Percentiles rank a stretch among this genome's conserved stretches.
Evolutionary conservation across 192 early-diverging fungal species (phyloP).

Genomic region (Oehlia diaphana): DNA sequence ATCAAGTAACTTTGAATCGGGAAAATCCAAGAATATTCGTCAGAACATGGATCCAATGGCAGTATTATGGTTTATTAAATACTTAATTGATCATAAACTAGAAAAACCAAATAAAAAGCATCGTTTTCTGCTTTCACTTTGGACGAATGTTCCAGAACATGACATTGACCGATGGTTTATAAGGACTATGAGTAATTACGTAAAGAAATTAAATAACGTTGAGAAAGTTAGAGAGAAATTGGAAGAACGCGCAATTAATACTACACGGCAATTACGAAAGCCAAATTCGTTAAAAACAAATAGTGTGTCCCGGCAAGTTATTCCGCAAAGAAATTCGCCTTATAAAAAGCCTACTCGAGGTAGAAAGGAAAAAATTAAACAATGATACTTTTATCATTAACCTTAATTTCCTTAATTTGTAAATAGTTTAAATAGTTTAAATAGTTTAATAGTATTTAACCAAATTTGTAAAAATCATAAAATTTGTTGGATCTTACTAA

Average conservation of each 20-base stretch:
- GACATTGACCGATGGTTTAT: constrained; percentile 28
- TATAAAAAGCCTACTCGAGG: too few species aligned
- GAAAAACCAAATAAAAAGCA: constrained; percentile 16
- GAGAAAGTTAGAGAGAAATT: neutral
- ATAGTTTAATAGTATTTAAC: too few species aligned
- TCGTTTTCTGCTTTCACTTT: neutral
- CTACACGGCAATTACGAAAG: constrained; percentile 8
- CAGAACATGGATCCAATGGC: constrained; percentile 7
- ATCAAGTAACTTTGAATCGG: too few species aligned
- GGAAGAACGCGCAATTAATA: constrained; percentile 2
- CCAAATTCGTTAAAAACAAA: neutral
- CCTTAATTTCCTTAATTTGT: too few species aligned
- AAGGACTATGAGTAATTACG: constrained; percentile 15
- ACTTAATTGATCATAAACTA: constrained; percentile 20
- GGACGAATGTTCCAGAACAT: constrained; percentile 13
- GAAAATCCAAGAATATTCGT: neutral
- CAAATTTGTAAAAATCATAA: too few species aligned
- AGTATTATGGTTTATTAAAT: constrained; percentile 26
- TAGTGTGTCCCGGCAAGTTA: neutral
- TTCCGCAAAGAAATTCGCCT: too few species aligned
- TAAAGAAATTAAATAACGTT: neutral
- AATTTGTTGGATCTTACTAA: too few species aligned
- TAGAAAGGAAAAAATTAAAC: too few species aligned
- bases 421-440: too few species aligned
- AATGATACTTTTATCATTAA: too few species aligned